Base-by-base conservation (phyloP, 2,329 filamentous ascomycete genomes). In the Blastomyces silverae region DNA sequence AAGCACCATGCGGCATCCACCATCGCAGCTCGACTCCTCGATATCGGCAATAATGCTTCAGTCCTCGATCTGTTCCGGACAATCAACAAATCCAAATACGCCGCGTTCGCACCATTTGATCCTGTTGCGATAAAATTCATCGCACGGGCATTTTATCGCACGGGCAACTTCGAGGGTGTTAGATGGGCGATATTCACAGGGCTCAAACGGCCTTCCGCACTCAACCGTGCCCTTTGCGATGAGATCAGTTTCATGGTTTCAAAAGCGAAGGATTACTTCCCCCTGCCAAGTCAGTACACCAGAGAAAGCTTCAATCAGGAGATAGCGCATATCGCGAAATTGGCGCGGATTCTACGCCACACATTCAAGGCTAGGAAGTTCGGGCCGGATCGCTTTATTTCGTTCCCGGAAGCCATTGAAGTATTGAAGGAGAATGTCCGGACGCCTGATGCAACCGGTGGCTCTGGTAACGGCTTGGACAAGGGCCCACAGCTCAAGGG, bases 151-250 rank as follows among this genome's bases (percentile, higher is more conserved):
- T 78, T 74, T 55, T 70, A 73, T 1, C 64, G 64, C 1, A 63
- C 66, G 5, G 69, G 71, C 4, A 72, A 77, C 42, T 63, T 75
- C 8, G 69, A 71, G n/a, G 77, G 77, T 1, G 67, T 78, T 2
- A 75, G 76, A 60, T 79, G 77, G 77, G 77, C 76, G 60, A 71
- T 79, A 52, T 62, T 78, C 62, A 75, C 75, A 1, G 74, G 71
- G n/a, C 68, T 79, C 31, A 70, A 73, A 37, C 74, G 76, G 37
- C 66, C 68, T 2, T 75, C 73, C 42, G 71, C 73, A 15, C 64
- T 74, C 31, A 71, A 65, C 50, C 71, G 64, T 31, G 70, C 75
- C 59, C 73, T 79, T 37, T 66, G 77, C 1, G 73, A 72, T 22
- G 77, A 79, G 64, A 70, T 71, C 10, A 69, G 71, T 37, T 72